Base-by-base conservation (phyloP, 148 eudicot genomes). In the Chenopodium quinoa region DNA sequence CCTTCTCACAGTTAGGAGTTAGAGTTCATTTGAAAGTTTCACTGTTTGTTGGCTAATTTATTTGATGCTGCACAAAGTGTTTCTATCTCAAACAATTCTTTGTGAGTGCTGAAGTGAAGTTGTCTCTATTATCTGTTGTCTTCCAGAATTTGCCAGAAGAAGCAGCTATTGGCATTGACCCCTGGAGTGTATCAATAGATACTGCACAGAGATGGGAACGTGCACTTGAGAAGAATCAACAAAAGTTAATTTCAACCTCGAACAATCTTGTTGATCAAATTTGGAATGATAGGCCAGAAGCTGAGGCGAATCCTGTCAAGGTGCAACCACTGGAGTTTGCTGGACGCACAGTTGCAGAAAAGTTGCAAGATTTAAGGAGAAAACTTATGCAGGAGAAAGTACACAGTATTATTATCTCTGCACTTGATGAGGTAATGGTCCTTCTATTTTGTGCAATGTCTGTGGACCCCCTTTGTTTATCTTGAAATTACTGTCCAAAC, bases 141-240 rank as follows among this genome's bases (percentile, higher is more conserved):
- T 73, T 3, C 52, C 84, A 96, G 99, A 93, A 90, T 88, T 85
- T 96, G 65, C 93, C 97, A 81, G 89, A 86, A 78, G 91, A 80
- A 81, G 95, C 99, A 9, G 83, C 93, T 82, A 69, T 96, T 82
- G 99, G 99, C 82, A 85, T 91, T 74, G 99, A 96, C 83, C 80
- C 95, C 44, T 96, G 99, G 99, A 91, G 97, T 90, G 79, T 96
- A 80, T 92, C 99, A 37, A 93, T 93, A 54, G 97, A 96, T 81
- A 93, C 98, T 83, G 99, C 97, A 54, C 92, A 91, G n/a, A 92
- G 87, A 86, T 96, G 99, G 99, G 91, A 93, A 91, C 86, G 82
- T 88, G 90, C 90, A 37, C 91, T 96, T 83, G 82, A 91, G 75
- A 90, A 84, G 77, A 93, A 93, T 78, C 88, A 90, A 77, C 99